Evolutionary conservation across 108 stramenopile genomes (phyloP), one percentile per base, ranked within the genome.

Genomic region (Epithemia pelagica): DNA sequence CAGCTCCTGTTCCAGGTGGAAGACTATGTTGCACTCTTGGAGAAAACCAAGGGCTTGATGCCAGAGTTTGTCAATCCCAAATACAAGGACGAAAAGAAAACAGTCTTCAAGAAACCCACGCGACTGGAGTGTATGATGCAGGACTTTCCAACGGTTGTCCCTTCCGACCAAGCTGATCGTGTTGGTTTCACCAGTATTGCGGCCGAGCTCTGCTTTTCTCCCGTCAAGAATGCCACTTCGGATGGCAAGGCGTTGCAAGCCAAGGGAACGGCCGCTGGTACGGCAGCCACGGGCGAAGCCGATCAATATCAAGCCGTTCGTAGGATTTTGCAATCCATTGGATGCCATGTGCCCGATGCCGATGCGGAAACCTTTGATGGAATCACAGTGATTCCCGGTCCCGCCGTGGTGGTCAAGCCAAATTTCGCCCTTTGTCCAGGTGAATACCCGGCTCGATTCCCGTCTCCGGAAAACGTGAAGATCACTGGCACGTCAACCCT

Each of bases 1-100:
- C 95, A 96, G 67, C 77, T 99, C 32, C 83, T 99, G 1, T 95
- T 99, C 67, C 79, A 88, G 59, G 77, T 96, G 70, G 70, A 83
- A 26, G 80, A 82, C 7, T 99, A 99, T 76, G 77, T 81, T 29
- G 83, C 77, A 61, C 78, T 82, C 7, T 55, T 97, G 80, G 90
- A 58, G 69, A 81, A 77, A 53, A 83, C 79, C 59, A 74, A 89
- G 64, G 92, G 92, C 25, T 72, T 85, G n/a, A 90, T 94, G 73
- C 83, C 89, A 18, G 92, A 94, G 76, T 99, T 99, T 79, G 98
- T 99, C 54, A 99, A 99, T 78, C 98, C 99, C 58, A 99, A 99
- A 73, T 99, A 99, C 69, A 90, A 89, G 62, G 99, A 99, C 77
- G 87, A 69, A 15, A 64, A 83, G 21, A 86, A 95, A 62, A 96